phyloP scores from a whole-genome alignment of 768 basidiomycete genomes.

The Mycena rebaudengoi region DNA sequence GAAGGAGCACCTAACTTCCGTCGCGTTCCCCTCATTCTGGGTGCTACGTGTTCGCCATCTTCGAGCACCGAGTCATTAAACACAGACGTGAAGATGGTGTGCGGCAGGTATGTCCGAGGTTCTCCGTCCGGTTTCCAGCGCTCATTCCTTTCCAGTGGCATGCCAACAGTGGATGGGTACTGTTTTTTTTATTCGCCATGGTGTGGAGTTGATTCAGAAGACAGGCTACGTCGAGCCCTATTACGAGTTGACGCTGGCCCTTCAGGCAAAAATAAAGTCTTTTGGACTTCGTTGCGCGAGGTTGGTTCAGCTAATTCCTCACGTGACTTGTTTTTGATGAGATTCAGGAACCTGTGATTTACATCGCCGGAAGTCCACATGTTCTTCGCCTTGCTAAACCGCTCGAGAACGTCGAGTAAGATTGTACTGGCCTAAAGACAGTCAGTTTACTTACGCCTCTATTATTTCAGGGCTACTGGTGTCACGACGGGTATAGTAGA shows the following conservation, averaged over 20 bases:
- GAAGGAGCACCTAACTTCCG: slow-evolving; percentile 97
- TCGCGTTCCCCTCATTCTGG: slow-evolving; percentile 72
- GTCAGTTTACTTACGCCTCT: slow-evolving; percentile 3
- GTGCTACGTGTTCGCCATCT: slow-evolving; percentile 36
- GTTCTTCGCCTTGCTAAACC: slow-evolving; percentile 90
- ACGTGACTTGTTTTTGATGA: slow-evolving; percentile 4
- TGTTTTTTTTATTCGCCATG: slow-evolving; percentile 9
- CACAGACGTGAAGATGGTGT: slow-evolving; percentile 68
- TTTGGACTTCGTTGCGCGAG: slow-evolving; percentile 97
- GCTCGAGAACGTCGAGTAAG: slow-evolving; percentile 93
- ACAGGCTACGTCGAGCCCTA: slow-evolving; percentile 80
- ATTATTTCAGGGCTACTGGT: slow-evolving; percentile 81
- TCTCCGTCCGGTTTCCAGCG: slow-evolving; percentile 2
- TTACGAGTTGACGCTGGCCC: slow-evolving; percentile 82
- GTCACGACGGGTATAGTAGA: slow-evolving; percentile 92
- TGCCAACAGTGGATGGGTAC: slow-evolving; percentile 93
- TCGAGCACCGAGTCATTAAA: slow-evolving; percentile 46
- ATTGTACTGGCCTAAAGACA: neutral
- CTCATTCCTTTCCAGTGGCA: slow-evolving; percentile 66
- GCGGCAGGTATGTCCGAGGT: slow-evolving; percentile 78
- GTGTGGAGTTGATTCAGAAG: slow-evolving; percentile 1
- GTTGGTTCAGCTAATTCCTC: slow-evolving; percentile 49
- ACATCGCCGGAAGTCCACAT: slow-evolving; percentile 86
- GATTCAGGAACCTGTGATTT: slow-evolving; percentile 88
- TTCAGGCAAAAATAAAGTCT: slow-evolving; percentile 76